A percentile compares a stretch with the other conserved stretches of the same genome.
phyloP scores from a whole-genome alignment of 257 asterid species.

The Nicotiana otophora region DNA sequence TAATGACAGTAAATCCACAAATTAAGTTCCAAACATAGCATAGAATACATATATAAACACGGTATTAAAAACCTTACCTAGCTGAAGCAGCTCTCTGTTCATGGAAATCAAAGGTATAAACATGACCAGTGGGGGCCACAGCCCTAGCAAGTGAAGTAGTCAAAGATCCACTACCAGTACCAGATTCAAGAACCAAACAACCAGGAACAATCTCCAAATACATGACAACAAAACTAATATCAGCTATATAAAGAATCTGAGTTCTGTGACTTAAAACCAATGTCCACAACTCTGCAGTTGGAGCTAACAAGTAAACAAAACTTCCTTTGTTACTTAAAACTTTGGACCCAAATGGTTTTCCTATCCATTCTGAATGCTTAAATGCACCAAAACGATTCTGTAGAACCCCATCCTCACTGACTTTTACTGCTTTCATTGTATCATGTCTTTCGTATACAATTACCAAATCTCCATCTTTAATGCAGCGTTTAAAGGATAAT shows the following conservation, averaged over 20 bases:
- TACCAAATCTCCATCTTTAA: conserved; percentile 69
- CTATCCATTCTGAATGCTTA: conserved; percentile 89
- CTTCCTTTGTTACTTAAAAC: conserved; percentile 74
- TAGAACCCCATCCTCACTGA: conserved; percentile 47
- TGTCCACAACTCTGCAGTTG: conserved; percentile 96
- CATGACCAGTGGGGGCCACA: conserved; percentile 76
- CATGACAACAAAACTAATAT: conserved; percentile 83
- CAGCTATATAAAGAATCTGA: conserved; percentile 90
- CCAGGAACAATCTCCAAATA: conserved; percentile 90
- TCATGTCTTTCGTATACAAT: conserved; percentile 79
- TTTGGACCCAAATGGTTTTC: conserved; percentile 85
- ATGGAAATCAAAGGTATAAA: conserved; percentile 91
- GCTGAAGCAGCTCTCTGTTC: conserved; percentile 92
- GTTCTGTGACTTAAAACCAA: conserved; percentile 94
- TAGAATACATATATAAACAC: background rate
- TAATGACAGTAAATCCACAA: background rate
- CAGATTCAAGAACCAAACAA: conserved; percentile 88
- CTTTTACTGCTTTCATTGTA: conserved; percentile 72
- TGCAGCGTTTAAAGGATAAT: conserved; percentile 54
- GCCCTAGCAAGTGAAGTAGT: conserved; percentile 88
- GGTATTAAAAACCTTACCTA: conserved; percentile 42
- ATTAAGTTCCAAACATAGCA: background rate
- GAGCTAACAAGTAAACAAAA: conserved; percentile 76
- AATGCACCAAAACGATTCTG: conserved; percentile 88
- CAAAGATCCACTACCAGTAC: conserved; percentile 97